Percentiles rank a stretch among this genome's conserved stretches.
These are phyloP conservation scores for Podaxis sp. DNA, from an alignment of 768 basidiomycete genomes.

Conservation along the genomic window DNA sequence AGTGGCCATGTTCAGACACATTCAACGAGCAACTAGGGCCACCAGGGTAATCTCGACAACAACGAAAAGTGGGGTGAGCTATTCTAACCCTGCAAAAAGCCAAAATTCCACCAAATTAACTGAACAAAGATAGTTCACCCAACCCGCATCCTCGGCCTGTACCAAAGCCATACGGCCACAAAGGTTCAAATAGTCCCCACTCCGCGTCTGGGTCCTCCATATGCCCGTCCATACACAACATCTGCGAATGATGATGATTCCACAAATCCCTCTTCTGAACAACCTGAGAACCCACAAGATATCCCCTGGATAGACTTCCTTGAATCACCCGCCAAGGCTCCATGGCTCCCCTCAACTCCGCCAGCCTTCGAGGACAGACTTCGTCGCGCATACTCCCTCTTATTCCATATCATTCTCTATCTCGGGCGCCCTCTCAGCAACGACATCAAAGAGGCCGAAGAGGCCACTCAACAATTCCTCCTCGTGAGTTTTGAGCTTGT, in stretches of 20 bases:
- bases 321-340: conserved; percentile 2
- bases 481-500: not conserved
- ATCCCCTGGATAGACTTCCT: conserved; percentile 7
- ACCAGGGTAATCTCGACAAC: not conserved
- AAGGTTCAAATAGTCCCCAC: not conserved
- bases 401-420: conserved; percentile 9
- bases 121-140: not conserved
- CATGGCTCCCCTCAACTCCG: conserved; percentile 8
- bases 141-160: not conserved
- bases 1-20: not conserved
- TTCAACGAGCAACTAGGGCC: not conserved
- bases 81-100: not conserved
- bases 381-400: conserved; percentile 1
- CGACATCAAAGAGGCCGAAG: not conserved
- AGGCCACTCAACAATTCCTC: not conserved
- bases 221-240: not conserved
- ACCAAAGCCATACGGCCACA: not conserved
- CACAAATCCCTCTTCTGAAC: not conserved
- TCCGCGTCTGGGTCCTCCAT: not conserved
- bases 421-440: conserved; percentile 1
- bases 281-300: not conserved
- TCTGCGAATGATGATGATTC: not conserved
- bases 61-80: not conserved
- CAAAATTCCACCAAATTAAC: not conserved
- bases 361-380: conserved; percentile 3